phyloP scores from a whole-genome alignment of 345 rosid genomes.

The Draba incana region DNA sequence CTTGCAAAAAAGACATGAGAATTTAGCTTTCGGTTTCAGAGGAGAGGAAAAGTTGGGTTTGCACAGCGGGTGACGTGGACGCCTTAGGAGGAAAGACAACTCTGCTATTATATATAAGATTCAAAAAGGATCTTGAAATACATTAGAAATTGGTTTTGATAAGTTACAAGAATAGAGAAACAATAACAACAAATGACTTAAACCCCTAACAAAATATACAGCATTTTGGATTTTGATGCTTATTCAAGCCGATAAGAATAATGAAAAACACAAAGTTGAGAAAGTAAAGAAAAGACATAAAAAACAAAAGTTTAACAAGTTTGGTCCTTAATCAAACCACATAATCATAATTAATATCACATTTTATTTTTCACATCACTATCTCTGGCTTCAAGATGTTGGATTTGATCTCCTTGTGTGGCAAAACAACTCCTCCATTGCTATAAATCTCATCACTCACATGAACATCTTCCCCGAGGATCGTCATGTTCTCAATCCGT shows the following conservation, averaged over 20 bases:
- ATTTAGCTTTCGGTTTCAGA: too few relatives aligned
- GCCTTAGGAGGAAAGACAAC: too few relatives aligned
- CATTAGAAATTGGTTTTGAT: not conserved
- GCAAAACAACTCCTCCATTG: constrained; percentile 97
- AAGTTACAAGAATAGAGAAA: constrained; percentile 31
- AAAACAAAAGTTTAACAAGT: not conserved
- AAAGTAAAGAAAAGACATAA: not conserved
- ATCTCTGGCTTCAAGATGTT: constrained; percentile 99
- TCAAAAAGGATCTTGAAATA: not conserved
- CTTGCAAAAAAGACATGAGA: too few relatives aligned
- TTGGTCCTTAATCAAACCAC: constrained; percentile 7
- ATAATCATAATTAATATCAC: not conserved
- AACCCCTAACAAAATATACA: constrained; percentile 38
- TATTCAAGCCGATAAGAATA: constrained; percentile 38
- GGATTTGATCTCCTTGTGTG: constrained; percentile 94
- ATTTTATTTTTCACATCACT: constrained; percentile 68
- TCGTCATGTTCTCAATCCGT: constrained; percentile 96
- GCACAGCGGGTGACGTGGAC: too few relatives aligned
- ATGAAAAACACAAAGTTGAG: constrained; percentile 10
- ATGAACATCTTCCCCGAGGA: constrained; percentile 96
- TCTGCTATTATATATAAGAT: too few relatives aligned
- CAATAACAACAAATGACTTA: constrained; percentile 31
- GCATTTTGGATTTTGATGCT: constrained; percentile 21
- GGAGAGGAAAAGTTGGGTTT: too few relatives aligned
- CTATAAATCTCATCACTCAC: constrained; percentile 93